Percentiles rank a stretch among this genome's conserved stretches.
Conservation (phyloP, 2,329 filamentous ascomycete genomes). For the Ceratocystis cacaofunesta region DNA sequence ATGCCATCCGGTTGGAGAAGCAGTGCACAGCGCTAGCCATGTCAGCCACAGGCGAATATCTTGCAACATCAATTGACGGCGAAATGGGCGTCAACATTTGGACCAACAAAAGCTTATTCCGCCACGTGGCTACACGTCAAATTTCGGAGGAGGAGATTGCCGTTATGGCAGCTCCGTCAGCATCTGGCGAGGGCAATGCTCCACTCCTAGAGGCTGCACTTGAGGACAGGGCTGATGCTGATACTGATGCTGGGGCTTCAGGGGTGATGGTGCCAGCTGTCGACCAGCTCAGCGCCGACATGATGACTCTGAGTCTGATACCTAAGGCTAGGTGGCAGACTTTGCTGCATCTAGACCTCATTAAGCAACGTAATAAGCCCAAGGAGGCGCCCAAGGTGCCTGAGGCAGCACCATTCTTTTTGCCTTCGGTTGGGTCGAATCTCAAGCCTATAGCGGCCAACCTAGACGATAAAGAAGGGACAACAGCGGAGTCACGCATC, state of each 20-base stretch:
- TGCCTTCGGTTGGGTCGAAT: conserved; percentile 45
- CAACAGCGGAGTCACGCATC: conserved; percentile 43
- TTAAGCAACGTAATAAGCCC: conserved; percentile 88
- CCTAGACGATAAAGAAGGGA: conserved; percentile 26
- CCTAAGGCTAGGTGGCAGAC: conserved; percentile 92
- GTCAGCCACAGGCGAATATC: conserved; percentile 77
- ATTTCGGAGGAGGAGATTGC: conserved; percentile 64
- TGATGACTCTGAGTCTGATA: conserved; percentile 79
- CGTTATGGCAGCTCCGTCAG: conserved; percentile 52
- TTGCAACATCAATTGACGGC: conserved; percentile 76
- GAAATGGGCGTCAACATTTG: conserved; percentile 83
- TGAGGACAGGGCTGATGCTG: conserved; percentile 44
- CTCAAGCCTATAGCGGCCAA: conserved; percentile 22
- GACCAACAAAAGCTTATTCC: conserved; percentile 88
- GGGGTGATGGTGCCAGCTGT: conserved; percentile 40
- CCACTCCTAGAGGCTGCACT: conserved; percentile 38
- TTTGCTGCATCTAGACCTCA: conserved; percentile 76
- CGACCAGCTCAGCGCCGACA: conserved; percentile 66
- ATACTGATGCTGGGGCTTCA: conserved; percentile 33
- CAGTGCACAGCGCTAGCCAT: conserved; percentile 77
- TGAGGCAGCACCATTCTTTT: conserved; percentile 90
- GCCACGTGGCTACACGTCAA: conserved; percentile 70
- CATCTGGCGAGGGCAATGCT: conserved; percentile 67
- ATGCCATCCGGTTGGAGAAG: conserved; percentile 66
- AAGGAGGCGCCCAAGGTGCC: conserved; percentile 81